phyloP scores from a whole-genome alignment of 208 protist species.

The Trypanosoma platydactyli region DNA sequence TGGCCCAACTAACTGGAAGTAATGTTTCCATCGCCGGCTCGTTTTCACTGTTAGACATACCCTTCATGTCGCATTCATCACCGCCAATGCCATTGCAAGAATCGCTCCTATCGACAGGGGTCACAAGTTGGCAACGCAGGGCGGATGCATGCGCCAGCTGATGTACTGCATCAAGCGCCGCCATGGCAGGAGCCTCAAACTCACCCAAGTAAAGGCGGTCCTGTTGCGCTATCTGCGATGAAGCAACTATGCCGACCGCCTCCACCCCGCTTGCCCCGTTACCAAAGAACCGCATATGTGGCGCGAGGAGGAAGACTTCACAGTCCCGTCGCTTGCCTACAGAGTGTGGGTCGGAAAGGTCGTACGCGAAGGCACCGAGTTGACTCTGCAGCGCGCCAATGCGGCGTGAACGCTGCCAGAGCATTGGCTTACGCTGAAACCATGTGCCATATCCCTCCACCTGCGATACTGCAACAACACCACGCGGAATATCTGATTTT shows the following conservation, averaged over 20 bases:
- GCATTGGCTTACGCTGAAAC: slow-evolving; percentile 89
- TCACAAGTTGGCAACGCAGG: slow-evolving; percentile 58
- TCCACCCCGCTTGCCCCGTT: slow-evolving; percentile 45
- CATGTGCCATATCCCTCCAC: slow-evolving; percentile 85
- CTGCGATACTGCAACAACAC: slow-evolving; percentile 77
- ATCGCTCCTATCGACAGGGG: slow-evolving; percentile 15
- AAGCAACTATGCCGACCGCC: slow-evolving; percentile 71
- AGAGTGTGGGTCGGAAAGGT: slow-evolving; percentile 36
- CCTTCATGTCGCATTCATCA: neutral
- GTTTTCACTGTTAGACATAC: slow-evolving; percentile 27
- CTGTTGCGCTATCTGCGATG: slow-evolving; percentile 81
- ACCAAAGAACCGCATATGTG: slow-evolving; percentile 57
- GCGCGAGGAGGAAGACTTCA: slow-evolving; percentile 70
- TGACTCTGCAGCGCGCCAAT: slow-evolving; percentile 81
- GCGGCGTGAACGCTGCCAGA: slow-evolving; percentile 84
- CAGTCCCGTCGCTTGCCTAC: slow-evolving; percentile 57
- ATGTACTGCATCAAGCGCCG: slow-evolving; percentile 77
- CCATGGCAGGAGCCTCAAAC: slow-evolving; percentile 83
- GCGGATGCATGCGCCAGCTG: slow-evolving; percentile 74
- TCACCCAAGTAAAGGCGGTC: slow-evolving; percentile 75
- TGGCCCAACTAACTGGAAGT: slow-evolving; percentile 80
- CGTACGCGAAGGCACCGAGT: slow-evolving; percentile 75
- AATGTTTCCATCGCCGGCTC: slow-evolving; percentile 53
- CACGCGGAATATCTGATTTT: slow-evolving; percentile 50
- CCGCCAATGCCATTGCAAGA: neutral